A percentile compares a stretch with the other conserved stretches of the same genome.
Conservation (phyloP, 208 protist species). For the Crithidia brevicula region DNA sequence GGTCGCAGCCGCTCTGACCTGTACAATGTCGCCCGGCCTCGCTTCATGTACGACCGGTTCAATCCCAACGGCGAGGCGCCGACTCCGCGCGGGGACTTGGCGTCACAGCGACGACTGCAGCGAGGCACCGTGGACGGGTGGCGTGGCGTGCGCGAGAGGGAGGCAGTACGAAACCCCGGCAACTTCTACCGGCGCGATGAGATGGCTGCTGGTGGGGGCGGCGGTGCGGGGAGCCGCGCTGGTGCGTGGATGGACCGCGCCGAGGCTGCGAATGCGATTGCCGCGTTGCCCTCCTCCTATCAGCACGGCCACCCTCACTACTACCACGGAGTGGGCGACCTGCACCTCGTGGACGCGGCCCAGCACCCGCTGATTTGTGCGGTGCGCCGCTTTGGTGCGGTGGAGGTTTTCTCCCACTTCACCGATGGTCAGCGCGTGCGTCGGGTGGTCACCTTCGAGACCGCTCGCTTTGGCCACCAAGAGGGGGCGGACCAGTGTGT, state of each 20-base stretch:
- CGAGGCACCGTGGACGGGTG: not conserved
- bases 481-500: slow-evolving; percentile 52
- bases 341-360: slow-evolving; percentile 79
- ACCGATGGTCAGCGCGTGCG: slow-evolving; percentile 33
- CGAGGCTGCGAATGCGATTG: slow-evolving; percentile 26
- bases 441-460: slow-evolving; percentile 71
- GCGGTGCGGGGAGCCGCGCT: slow-evolving; percentile 8
- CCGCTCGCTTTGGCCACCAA: slow-evolving; percentile 42
- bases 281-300: slow-evolving; percentile 26
- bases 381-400: slow-evolving; percentile 68
- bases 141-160: not conserved
- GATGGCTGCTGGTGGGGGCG: slow-evolving; percentile 15
- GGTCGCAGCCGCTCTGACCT: slow-evolving; percentile 28
- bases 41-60: slow-evolving; percentile 46
- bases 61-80: slow-evolving; percentile 15
- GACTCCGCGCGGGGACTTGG: not conserved
- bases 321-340: slow-evolving; percentile 39
- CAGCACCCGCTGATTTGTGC: slow-evolving; percentile 71
- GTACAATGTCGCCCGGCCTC: slow-evolving; percentile 21
- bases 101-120: not conserved
- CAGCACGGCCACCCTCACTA: slow-evolving; percentile 17
- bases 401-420: slow-evolving; percentile 69
- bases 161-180: not conserved
- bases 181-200: slow-evolving; percentile 16
- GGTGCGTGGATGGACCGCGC: slow-evolving; percentile 29